Conservation (phyloP, 108 stramenopile genomes). For the Tribonema minus region DNA sequence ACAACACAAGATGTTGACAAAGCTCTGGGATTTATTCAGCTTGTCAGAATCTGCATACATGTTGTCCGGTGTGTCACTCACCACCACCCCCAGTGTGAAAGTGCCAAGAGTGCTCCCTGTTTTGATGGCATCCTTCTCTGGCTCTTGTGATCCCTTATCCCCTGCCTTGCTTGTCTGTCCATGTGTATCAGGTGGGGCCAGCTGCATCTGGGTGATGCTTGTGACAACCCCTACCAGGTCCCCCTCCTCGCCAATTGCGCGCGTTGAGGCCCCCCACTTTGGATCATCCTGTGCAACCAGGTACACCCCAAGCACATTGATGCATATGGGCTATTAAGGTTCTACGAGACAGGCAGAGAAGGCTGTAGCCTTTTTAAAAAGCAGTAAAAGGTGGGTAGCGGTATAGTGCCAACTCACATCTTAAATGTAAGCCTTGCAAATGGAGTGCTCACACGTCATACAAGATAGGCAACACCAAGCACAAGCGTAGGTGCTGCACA, state of each 20-base stretch:
- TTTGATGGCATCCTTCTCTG: background rate
- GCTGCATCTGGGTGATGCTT: constrained; percentile 18
- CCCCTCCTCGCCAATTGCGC: constrained; percentile 17
- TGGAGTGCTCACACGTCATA: too few relatives aligned
- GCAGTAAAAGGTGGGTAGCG: background rate
- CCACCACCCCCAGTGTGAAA: background rate
- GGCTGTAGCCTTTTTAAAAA: background rate
- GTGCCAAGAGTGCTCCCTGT: background rate
- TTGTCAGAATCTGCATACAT: too few relatives aligned
- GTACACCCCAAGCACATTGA: too few relatives aligned
- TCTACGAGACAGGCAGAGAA: background rate
- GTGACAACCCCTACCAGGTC: constrained; percentile 12
- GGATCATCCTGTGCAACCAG: background rate
- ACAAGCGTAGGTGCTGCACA: too few relatives aligned
- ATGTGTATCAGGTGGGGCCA: constrained; percentile 20
- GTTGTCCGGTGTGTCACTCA: too few relatives aligned
- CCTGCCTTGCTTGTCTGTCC: too few relatives aligned
- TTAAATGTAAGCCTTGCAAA: too few relatives aligned
- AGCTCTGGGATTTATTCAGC: too few relatives aligned
- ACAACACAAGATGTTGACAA: too few relatives aligned
- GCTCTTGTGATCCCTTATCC: too few relatives aligned
- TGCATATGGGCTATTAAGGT: background rate
- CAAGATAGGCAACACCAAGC: too few relatives aligned
- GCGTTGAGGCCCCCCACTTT: background rate
- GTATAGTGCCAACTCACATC: too few relatives aligned